Conservation (phyloP, 106 monocot species). For the Hemerocallis citrina region DNA sequence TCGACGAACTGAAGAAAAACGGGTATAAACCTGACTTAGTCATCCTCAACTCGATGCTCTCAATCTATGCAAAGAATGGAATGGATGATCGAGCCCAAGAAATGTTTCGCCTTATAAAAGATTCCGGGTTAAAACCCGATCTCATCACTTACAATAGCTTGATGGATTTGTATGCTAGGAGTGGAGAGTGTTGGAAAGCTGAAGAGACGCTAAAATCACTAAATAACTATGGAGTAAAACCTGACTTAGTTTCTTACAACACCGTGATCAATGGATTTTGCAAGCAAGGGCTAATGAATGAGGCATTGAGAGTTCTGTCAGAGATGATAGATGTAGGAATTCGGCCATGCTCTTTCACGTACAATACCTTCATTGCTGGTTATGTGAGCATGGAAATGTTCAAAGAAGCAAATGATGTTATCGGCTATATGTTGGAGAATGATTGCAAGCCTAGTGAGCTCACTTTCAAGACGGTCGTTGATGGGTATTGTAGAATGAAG, state of each 20-base stretch:
- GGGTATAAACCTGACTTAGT: constrained; percentile 82
- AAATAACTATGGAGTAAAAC: constrained; percentile 26
- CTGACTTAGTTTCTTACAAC: constrained; percentile 79
- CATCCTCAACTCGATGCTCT: constrained; percentile 75
- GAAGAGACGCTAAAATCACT: constrained; percentile 64
- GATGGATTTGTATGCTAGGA: constrained; percentile 83
- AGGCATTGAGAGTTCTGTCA: constrained; percentile 54
- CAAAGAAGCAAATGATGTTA: constrained; percentile 58
- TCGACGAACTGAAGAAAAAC: constrained; percentile 46
- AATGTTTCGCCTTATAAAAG: constrained; percentile 48
- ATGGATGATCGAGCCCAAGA: constrained; percentile 70
- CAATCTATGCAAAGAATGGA: constrained; percentile 76
- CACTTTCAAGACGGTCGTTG: constrained; percentile 54
- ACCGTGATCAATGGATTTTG: constrained; percentile 94
- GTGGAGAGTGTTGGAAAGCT: constrained; percentile 80
- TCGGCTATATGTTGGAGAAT: constrained; percentile 65
- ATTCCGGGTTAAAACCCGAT: constrained; percentile 58
- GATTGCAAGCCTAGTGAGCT: constrained; percentile 52
- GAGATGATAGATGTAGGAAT: constrained; percentile 55
- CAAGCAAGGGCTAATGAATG: constrained; percentile 66
- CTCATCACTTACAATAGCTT: constrained; percentile 81
- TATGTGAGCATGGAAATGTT: constrained; percentile 50
- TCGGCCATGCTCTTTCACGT: constrained; percentile 59
- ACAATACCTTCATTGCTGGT: constrained; percentile 69
- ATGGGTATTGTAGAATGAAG: constrained; percentile 56